A percentile compares a stretch with the other conserved stretches of the same genome.
These are phyloP conservation scores for Myxozyma melibiosi DNA, from an alignment of 805 yeast species.

Conservation along the genomic window DNA sequence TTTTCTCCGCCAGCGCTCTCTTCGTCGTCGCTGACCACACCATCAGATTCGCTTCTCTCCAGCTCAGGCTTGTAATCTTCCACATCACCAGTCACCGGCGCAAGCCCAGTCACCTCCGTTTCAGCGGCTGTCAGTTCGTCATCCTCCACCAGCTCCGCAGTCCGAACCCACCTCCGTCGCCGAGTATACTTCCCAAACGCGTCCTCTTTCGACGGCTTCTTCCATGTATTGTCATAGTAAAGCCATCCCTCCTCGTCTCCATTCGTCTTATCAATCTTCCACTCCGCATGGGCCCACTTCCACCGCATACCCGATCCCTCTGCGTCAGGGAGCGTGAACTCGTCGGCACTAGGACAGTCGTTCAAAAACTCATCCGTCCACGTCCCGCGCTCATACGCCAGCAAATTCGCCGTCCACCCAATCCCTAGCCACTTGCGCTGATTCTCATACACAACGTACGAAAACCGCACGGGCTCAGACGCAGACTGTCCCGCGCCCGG, in stretches of 20 bases:
- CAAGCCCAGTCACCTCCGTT: slow-evolving; percentile 11
- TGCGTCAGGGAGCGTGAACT: slow-evolving; percentile 78
- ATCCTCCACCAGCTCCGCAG: slow-evolving; percentile 72
- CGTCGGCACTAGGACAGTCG: slow-evolving; percentile 75
- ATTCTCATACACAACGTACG: slow-evolving; percentile 90
- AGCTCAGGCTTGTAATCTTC: slow-evolving; percentile 25
- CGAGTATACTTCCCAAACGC: slow-evolving; percentile 88
- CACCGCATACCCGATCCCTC: slow-evolving; percentile 71
- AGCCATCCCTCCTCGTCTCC: slow-evolving; percentile 72
- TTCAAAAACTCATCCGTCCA: slow-evolving; percentile 97
- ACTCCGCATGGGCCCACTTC: slow-evolving; percentile 93
- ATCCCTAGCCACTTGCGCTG: slow-evolving; percentile 97
- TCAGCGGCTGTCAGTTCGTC: slow-evolving; percentile 26
- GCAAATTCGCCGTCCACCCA: slow-evolving; percentile 93
- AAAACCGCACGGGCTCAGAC: slow-evolving; percentile 65
- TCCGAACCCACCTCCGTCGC: slow-evolving; percentile 92
- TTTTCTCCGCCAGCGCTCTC: background rate
- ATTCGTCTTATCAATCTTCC: slow-evolving; percentile 73
- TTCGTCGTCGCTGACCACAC: slow-evolving; percentile 19
- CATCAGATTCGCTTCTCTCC: background rate
- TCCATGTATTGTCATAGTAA: slow-evolving; percentile 93
- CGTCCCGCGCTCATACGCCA: slow-evolving; percentile 90
- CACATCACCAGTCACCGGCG: slow-evolving; percentile 16
- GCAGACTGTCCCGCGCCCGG: slow-evolving; percentile 11
- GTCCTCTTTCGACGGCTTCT: slow-evolving; percentile 83